Conservation (phyloP, 2,329 filamentous ascomycete genomes). For the Colletotrichum costaricense region DNA sequence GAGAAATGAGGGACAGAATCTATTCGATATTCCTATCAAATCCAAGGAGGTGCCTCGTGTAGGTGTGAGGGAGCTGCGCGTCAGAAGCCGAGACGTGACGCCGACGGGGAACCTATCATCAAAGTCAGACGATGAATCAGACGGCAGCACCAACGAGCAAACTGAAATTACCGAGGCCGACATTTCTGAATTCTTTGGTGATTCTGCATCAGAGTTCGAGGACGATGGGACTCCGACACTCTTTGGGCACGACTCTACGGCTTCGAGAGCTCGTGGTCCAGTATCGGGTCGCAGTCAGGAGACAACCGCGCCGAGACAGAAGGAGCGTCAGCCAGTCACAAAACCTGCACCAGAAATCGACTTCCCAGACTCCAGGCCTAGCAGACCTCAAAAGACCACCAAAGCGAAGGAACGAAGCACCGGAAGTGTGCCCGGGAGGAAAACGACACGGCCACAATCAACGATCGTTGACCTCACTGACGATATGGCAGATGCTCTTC, state of each 20-base stretch:
- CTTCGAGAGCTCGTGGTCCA: background rate
- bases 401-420: background rate
- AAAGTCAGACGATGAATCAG: background rate
- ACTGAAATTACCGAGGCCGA: conserved; percentile 32
- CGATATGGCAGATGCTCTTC: conserved; percentile 19
- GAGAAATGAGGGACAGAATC: conserved; percentile 3
- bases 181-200: conserved; percentile 26
- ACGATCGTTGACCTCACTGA: conserved; percentile 11
- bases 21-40: background rate
- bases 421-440: background rate
- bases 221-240: background rate
- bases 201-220: conserved; percentile 19
- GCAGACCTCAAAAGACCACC: background rate
- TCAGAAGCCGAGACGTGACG: background rate
- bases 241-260: background rate
- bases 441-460: background rate
- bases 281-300: background rate
- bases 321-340: background rate
- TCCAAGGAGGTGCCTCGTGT: background rate
- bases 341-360: background rate
- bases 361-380: background rate
- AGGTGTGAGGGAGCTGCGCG: conserved; percentile 1
- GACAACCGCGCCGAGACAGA: background rate
- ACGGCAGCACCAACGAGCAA: conserved; percentile 9
- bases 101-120: background rate